These are phyloP conservation scores for Penicillium sp. DNA, from an alignment of 2,329 filamentous ascomycete species.

Conservation along the genomic window DNA sequence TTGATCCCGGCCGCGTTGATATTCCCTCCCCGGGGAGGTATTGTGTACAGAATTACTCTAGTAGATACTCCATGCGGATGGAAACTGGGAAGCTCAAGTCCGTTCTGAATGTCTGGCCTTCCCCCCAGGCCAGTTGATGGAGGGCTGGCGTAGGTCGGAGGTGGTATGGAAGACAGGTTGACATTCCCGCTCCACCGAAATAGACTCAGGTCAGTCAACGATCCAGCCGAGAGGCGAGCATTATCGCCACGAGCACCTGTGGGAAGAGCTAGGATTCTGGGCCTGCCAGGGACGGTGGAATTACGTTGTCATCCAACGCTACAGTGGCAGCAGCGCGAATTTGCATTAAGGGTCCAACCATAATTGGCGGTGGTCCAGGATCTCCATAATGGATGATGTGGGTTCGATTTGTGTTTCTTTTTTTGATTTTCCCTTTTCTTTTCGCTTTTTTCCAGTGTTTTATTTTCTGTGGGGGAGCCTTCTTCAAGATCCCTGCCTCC, in stretches of 20 bases:
- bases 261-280: slow-evolving; percentile 22
- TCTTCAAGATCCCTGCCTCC: slow-evolving; percentile 17
- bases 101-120: background rate
- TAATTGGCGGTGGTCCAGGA: slow-evolving; percentile 13
- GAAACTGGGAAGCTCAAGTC: slow-evolving; percentile 7
- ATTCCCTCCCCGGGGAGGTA: background rate
- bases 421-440: slow-evolving; percentile 7
- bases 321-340: slow-evolving; percentile 28
- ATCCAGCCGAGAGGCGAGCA: slow-evolving; percentile 16
- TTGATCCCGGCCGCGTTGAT: slow-evolving; percentile 9
- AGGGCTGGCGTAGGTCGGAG: background rate
- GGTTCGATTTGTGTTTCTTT: slow-evolving; percentile 7
- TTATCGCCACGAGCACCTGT: slow-evolving; percentile 34
- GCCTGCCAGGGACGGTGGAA: slow-evolving; percentile 32
- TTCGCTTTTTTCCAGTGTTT: background rate
- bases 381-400: slow-evolving; percentile 15
- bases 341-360: slow-evolving; percentile 31
- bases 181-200: slow-evolving; percentile 2
- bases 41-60: slow-evolving; percentile 1
- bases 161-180: background rate
- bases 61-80: background rate
- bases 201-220: slow-evolving; percentile 2
- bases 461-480: slow-evolving; percentile 7
- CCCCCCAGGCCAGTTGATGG: background rate
- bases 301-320: slow-evolving; percentile 29